Evolutionary conservation across 441 rosid species (phyloP).

Genomic region (Heliophila coronopifolia): DNA sequence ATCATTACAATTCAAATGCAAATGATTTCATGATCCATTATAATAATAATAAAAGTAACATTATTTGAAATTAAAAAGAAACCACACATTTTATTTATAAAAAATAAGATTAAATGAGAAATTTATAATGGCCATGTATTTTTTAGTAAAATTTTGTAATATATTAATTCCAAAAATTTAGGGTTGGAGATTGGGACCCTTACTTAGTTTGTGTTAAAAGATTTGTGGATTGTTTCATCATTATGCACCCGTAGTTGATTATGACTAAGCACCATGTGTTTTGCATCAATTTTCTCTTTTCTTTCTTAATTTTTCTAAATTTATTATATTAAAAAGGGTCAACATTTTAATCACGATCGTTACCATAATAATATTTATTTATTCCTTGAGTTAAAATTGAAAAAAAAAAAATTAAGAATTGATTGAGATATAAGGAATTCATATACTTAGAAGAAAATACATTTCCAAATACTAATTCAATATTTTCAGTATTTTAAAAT

Average conservation of each 20-base stretch:
- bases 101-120: slow-evolving; percentile 10
- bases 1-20: slow-evolving; percentile 32
- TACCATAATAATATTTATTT: slow-evolving; percentile 5
- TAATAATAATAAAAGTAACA: slow-evolving; percentile 8
- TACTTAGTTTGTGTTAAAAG: slow-evolving; percentile 25
- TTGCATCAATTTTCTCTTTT: slow-evolving; percentile 8
- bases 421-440: too few species aligned
- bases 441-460: too few species aligned
- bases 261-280: slow-evolving; percentile 28
- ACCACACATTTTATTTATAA: background rate
- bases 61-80: slow-evolving; percentile 4
- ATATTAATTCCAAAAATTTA: slow-evolving; percentile 24
- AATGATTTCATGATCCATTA: slow-evolving; percentile 24
- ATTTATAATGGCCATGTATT: slow-evolving; percentile 7
- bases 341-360: slow-evolving; percentile 5
- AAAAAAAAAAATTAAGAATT: too few species aligned
- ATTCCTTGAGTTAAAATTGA: too few species aligned
- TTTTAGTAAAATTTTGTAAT: slow-evolving; percentile 5
- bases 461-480: too few species aligned
- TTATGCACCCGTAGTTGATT: slow-evolving; percentile 27
- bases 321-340: slow-evolving; percentile 3
- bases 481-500: too few species aligned
- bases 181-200: slow-evolving; percentile 26
- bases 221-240: slow-evolving; percentile 27
- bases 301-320: background rate